phyloP scores from a whole-genome alignment of 1,284 basidiomycete genomes.

The Trametes sp. region DNA sequence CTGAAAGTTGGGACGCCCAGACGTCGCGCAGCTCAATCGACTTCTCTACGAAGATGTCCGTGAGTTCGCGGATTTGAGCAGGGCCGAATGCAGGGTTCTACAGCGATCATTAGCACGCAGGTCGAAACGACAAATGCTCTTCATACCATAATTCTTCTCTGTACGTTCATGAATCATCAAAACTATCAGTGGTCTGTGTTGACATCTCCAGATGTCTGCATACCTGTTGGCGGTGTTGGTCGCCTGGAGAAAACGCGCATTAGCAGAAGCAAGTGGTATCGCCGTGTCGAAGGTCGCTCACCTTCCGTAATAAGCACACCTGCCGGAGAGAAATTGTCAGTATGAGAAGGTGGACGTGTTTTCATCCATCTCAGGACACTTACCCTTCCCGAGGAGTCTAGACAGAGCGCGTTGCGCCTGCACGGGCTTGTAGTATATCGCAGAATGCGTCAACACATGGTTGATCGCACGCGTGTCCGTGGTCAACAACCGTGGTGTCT shows the following conservation, averaged over 20 bases:
- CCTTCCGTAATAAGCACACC: slow-evolving; percentile 26
- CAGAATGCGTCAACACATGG: slow-evolving; percentile 38
- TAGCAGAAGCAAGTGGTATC: too few species aligned
- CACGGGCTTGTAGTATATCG: slow-evolving; percentile 44
- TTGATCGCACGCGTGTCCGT: slow-evolving; percentile 41
- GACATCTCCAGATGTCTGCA: background rate
- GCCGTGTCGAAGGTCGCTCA: background rate
- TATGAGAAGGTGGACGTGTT: too few species aligned
- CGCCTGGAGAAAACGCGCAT: slow-evolving; percentile 3
- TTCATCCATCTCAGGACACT: too few species aligned
- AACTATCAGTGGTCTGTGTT: background rate
- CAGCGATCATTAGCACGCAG: background rate
- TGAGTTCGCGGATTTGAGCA: slow-evolving; percentile 59
- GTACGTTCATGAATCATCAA: background rate
- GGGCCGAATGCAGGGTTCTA: slow-evolving; percentile 68
- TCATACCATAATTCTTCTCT: slow-evolving; percentile 29
- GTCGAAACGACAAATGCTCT: background rate
- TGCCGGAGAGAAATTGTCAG: background rate
- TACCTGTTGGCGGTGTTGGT: slow-evolving; percentile 30
- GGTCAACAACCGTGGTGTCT: slow-evolving; percentile 47
- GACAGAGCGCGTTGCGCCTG: slow-evolving; percentile 25
- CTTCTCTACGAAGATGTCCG: slow-evolving; percentile 62
- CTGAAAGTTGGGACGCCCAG: slow-evolving; percentile 32
- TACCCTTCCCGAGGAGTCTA: background rate
- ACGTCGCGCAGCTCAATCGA: slow-evolving; percentile 47